Evolutionary conservation across 306 rosid species (phyloP), one percentile per base, ranked within the genome.

Genomic region (Oemleria cerasiformis): DNA sequence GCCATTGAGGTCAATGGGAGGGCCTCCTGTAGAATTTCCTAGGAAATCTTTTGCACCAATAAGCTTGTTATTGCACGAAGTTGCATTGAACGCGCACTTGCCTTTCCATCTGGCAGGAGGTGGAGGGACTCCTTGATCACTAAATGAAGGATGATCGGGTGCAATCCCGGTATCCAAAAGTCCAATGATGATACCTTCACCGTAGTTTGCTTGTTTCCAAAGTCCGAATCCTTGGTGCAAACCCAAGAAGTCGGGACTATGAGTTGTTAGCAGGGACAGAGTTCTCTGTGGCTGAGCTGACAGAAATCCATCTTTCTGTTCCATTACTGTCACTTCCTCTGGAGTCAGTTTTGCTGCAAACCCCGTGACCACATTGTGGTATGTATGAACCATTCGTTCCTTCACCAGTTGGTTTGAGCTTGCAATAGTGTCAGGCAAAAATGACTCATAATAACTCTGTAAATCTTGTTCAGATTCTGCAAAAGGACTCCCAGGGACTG

Each of bases 91-190:
- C 45, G 85, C 88, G 2, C 96, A 89, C 53, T 67, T 78, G 19
- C 96, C 96, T 62, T 83, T 89, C 96, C 96, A 89, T 78, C 80
- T 87, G 5, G 85, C 59, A 7, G 96, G 96, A 0, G 96, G 96
- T 0, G 88, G 85, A 4, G 82, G 75, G 44, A 89, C 77, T 73
- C 92, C 92, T 13, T 38, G 84, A 44, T 80, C 92, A 13, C 20
- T 59, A 59, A 89, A 89, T 19, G 92, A 89, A 43, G 96, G 96
- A 76, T 89, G 96, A 25, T 16, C 50, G 2, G 87, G 87, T 8
- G 61, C 48, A 58, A 84, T 77, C 21, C 92, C 92, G 1, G 85
- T 57, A 45, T 89, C 96, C 43, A 89, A 12, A 39, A 89, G 71
- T 51, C 96, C 96, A 50, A 89, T 78, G 36, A 87, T 87, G 65